Conservation (phyloP, 2,329 filamentous ascomycete species). For the Capronia epimyces region DNA sequence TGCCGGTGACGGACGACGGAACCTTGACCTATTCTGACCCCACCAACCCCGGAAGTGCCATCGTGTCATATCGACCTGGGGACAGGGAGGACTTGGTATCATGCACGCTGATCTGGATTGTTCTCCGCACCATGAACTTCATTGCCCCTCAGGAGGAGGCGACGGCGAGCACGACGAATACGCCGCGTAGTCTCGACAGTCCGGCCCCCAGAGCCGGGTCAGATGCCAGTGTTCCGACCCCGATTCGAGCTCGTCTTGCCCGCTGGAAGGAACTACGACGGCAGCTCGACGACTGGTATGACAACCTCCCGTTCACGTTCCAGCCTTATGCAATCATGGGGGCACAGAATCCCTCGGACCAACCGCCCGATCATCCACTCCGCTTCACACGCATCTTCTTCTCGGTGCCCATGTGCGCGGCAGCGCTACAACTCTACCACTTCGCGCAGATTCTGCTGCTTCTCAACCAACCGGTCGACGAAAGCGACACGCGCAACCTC, state of each 20-base stretch:
- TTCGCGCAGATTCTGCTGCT: conserved; percentile 59
- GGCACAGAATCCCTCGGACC: conserved; percentile 32
- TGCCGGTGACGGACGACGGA: conserved; percentile 51
- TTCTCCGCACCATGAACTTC: conserved; percentile 62
- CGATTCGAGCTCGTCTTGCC: conserved; percentile 35
- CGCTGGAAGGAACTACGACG: conserved; percentile 52
- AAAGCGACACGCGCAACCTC: conserved; percentile 48
- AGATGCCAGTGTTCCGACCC: conserved; percentile 45
- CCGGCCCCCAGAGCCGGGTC: conserved; percentile 4
- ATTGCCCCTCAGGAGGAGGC: conserved; percentile 37
- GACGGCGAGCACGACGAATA: conserved; percentile 30
- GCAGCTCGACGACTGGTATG: conserved; percentile 56
- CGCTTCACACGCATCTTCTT: conserved; percentile 55
- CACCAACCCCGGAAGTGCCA: conserved; percentile 13
- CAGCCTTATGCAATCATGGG: conserved; percentile 50
- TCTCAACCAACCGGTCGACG: conserved; percentile 56
- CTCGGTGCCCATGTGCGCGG: conserved; percentile 57
- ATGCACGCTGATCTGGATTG: conserved; percentile 61
- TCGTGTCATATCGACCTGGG: conserved; percentile 16
- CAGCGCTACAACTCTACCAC: conserved; percentile 61
- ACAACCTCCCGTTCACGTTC: conserved; percentile 56
- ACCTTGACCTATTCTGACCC: conserved; percentile 18
- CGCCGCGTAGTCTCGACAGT: conserved; percentile 37
- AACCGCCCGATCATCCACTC: conserved; percentile 33
- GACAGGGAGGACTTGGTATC: conserved; percentile 56